Percentiles rank a stretch among this genome's conserved stretches.
phyloP scores from a whole-genome alignment of 371 early-diverging fungal genomes.

The Rhizomucor pusillus region DNA sequence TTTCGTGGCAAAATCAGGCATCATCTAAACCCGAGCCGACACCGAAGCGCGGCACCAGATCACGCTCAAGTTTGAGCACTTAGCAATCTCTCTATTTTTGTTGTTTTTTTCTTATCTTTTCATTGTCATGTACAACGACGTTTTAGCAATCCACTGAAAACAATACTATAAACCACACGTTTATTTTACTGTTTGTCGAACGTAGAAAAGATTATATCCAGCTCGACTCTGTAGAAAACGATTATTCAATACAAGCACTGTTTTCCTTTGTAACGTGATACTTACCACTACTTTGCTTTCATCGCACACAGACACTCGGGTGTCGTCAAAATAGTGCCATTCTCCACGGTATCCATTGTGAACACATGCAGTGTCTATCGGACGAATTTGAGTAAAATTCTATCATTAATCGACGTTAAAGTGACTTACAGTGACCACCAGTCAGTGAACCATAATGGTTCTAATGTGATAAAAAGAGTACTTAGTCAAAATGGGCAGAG shows the following conservation, averaged over 20 bases:
- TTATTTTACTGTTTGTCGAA: constrained; percentile 24
- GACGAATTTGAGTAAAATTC: constrained; percentile 4
- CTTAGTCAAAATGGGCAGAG: no score
- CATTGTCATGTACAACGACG: neutral
- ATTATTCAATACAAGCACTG: neutral
- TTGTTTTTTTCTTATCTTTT: no score
- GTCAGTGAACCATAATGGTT: constrained; percentile 92
- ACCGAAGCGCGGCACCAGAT: constrained; percentile 4
- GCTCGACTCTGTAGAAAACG: constrained; percentile 18
- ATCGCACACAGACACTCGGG: constrained; percentile 69
- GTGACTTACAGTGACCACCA: constrained; percentile 80
- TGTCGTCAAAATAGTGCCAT: constrained; percentile 96
- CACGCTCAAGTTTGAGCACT: neutral
- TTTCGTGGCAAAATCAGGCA: constrained; percentile 1
- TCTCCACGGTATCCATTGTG: constrained; percentile 70
- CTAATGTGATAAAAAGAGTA: no score
- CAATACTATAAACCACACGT: no score
- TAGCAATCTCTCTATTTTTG: neutral
- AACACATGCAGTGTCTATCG: constrained; percentile 82
- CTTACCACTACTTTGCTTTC: constrained; percentile 65
- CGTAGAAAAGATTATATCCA: constrained; percentile 27
- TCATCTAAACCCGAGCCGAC: constrained; percentile 4
- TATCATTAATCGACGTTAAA: neutral
- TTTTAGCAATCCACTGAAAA: constrained; percentile 1
- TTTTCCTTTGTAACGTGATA: neutral